phyloP scores from a whole-genome alignment of 2,329 filamentous ascomycete genomes.

The Parastagonospora nodorum region DNA sequence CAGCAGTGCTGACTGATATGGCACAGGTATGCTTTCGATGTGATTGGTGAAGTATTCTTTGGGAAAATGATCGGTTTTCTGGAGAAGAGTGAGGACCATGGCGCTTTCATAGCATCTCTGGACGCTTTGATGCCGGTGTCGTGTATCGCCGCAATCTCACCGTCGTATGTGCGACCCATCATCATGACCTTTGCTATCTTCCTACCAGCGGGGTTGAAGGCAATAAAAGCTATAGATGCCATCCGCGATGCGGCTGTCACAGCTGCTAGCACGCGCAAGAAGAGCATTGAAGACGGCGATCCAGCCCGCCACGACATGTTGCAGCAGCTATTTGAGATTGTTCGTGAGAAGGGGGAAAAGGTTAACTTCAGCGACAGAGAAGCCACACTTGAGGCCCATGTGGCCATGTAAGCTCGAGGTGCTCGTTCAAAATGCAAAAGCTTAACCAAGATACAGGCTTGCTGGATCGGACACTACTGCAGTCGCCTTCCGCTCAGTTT shows the following conservation, averaged over 20 bases:
- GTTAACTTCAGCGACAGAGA: slow-evolving; percentile 37
- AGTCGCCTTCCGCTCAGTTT: slow-evolving; percentile 35
- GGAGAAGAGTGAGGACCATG: slow-evolving; percentile 19
- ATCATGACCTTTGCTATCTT: slow-evolving; percentile 8
- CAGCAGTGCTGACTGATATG: background rate
- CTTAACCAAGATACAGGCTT: slow-evolving; percentile 14
- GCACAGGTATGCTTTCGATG: slow-evolving; percentile 26
- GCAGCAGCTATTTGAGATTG: slow-evolving; percentile 36
- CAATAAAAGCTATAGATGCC: slow-evolving; percentile 17
- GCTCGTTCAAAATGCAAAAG: background rate
- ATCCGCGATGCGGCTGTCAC: slow-evolving; percentile 13
- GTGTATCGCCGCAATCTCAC: slow-evolving; percentile 10
- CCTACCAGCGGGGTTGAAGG: slow-evolving; percentile 24
- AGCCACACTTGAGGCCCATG: slow-evolving; percentile 31
- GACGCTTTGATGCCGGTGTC: slow-evolving; percentile 41
- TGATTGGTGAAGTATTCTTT: slow-evolving; percentile 21
- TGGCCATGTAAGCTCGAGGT: slow-evolving; percentile 31
- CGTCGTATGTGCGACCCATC: slow-evolving; percentile 11
- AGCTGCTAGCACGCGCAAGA: slow-evolving; percentile 9
- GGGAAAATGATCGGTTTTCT: slow-evolving; percentile 23
- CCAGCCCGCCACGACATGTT: slow-evolving; percentile 33
- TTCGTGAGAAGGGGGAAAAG: slow-evolving; percentile 34
- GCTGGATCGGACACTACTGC: slow-evolving; percentile 46
- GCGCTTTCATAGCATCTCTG: slow-evolving; percentile 27
- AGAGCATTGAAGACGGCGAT: slow-evolving; percentile 7